Evolutionary conservation across 306 rosid genomes (phyloP).

Genomic region (Vigna hirtella): DNA sequence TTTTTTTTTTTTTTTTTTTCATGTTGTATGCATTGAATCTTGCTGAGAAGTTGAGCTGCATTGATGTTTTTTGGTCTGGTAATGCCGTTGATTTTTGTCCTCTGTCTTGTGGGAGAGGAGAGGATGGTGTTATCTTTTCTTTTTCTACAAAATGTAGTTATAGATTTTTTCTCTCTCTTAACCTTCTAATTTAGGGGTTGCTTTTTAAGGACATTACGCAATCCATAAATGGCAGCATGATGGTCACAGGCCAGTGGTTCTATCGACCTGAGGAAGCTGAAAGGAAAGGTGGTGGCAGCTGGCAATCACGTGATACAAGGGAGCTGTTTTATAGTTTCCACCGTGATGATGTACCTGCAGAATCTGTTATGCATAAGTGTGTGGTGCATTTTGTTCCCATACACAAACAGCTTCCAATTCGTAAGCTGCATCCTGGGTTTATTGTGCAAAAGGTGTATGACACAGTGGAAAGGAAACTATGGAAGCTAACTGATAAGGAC

Average conservation of each 20-base stretch:
- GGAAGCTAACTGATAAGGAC: constrained; percentile 97
- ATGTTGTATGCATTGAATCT: background rate
- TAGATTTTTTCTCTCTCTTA: constrained; percentile 12
- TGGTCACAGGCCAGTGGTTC: constrained; percentile 96
- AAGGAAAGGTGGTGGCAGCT: constrained; percentile 86
- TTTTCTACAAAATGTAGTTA: background rate
- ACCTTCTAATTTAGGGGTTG: constrained; percentile 39
- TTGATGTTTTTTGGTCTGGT: constrained; percentile 28
- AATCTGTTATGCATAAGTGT: constrained; percentile 97
- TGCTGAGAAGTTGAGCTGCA: constrained; percentile 21
- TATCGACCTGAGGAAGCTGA: constrained; percentile 99
- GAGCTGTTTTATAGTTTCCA: constrained; percentile 98
- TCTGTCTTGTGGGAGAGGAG: background rate
- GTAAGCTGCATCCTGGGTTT: constrained; percentile 93
- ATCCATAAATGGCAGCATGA: constrained; percentile 66
- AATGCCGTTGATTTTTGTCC: background rate
- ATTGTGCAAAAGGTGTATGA: constrained; percentile 93
- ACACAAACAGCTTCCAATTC: constrained; percentile 85
- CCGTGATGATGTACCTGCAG: constrained; percentile 95
- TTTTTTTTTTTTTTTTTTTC: background rate
- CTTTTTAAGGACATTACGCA: constrained; percentile 76
- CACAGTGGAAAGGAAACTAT: constrained; percentile 82
- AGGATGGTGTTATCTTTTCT: constrained; percentile 17
- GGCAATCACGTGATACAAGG: constrained; percentile 87
- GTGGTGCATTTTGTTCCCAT: constrained; percentile 93